Conservation (phyloP, 2,329 filamentous ascomycete genomes). For the Elsinoe perseae region DNA sequence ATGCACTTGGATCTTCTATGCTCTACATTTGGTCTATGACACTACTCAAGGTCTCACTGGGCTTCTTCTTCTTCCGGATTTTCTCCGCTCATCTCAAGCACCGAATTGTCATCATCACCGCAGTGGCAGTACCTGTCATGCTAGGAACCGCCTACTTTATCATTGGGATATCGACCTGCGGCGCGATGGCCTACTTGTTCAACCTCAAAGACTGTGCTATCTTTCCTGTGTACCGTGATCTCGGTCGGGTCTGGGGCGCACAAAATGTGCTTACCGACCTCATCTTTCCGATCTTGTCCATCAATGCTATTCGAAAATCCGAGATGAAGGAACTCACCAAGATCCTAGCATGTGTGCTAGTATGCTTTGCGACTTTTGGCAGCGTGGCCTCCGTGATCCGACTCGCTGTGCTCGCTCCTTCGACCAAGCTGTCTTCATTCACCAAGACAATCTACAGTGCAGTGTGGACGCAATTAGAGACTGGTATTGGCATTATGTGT, state of each 20-base stretch:
- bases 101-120: conserved; percentile 35
- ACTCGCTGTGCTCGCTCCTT: not conserved
- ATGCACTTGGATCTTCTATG: not conserved
- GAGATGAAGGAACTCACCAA: not conserved
- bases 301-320: conserved; percentile 29
- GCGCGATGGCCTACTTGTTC: conserved; percentile 39
- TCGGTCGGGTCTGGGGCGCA: conserved; percentile 18
- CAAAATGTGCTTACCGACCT: conserved; percentile 32
- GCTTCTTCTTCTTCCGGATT: conserved; percentile 44
- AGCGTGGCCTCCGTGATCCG: not conserved
- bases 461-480: conserved; percentile 29
- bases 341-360: not conserved
- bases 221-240: conserved; percentile 12
- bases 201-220: conserved; percentile 19
- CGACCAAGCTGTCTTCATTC: conserved; percentile 22
- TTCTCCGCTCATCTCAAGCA: conserved; percentile 35
- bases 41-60: conserved; percentile 43
- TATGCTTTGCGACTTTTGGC: not conserved
- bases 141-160: conserved; percentile 43
- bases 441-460: conserved; percentile 22
- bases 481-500: conserved; percentile 30
- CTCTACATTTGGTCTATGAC: conserved; percentile 41
- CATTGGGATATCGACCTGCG: conserved; percentile 43
- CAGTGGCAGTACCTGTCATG: conserved; percentile 36
- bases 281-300: conserved; percentile 31